Evolutionary conservation across 1,139 yeast genomes (phyloP).

Genomic region (Debaryomyces sp.): DNA sequence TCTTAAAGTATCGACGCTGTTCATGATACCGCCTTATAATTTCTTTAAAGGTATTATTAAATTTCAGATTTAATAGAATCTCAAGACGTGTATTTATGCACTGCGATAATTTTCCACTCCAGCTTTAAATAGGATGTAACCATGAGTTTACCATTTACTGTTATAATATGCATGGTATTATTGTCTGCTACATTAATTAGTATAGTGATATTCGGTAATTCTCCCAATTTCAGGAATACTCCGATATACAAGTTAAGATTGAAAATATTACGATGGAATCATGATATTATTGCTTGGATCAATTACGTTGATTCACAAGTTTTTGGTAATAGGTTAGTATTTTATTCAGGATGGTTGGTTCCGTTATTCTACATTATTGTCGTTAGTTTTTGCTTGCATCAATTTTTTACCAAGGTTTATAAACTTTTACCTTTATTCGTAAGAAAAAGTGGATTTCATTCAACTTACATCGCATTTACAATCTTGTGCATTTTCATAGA

Average conservation of each 20-base stretch:
- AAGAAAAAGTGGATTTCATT: constrained; percentile 14
- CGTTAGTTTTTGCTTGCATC: constrained; percentile 46
- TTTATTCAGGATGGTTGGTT: constrained; percentile 40
- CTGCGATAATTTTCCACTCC: neutral
- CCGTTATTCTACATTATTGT: constrained; percentile 53
- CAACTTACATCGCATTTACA: constrained; percentile 27
- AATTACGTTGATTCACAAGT: constrained; percentile 18
- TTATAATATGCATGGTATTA: constrained; percentile 2
- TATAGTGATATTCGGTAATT: constrained; percentile 52
- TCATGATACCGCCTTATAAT: neutral
- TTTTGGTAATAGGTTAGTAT: constrained; percentile 21
- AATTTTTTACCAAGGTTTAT: constrained; percentile 48
- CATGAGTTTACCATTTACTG: constrained; percentile 4
- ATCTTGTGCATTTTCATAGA: constrained; percentile 39
- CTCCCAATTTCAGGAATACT: constrained; percentile 49
- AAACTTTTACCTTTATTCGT: constrained; percentile 24
- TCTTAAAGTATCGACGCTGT: constrained; percentile 16
- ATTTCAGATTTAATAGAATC: neutral
- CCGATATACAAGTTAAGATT: constrained; percentile 26
- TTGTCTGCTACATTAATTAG: constrained; percentile 13
- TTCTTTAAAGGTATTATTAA: neutral
- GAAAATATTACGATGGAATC: constrained; percentile 12
- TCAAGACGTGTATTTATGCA: constrained; percentile 1
- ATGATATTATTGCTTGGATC: constrained; percentile 13
- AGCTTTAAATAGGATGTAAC: neutral